Evolutionary conservation across 805 yeast species (phyloP), one percentile per base, ranked within the genome.

Genomic region (Wickerhamiella spandovensis): DNA sequence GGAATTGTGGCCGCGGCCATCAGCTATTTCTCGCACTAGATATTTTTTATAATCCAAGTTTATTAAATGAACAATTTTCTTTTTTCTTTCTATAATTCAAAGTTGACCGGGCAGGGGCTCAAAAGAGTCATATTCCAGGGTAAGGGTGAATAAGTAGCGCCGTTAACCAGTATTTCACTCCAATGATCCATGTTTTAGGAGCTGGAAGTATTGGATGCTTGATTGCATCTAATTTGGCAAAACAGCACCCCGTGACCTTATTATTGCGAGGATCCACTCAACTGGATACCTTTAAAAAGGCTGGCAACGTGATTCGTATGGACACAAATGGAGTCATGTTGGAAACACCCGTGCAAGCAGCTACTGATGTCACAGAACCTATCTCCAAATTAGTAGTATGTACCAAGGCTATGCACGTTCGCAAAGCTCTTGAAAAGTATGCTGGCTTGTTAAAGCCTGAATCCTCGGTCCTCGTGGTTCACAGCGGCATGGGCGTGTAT

Each of bases 401-500:
- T 8, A 87, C 95, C 4, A 90, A 89, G 64, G 78, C 94, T 0
- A 78, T 82, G 53, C 84, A 83, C 58, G 83, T 95, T 0, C 66
- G 71, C 23, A 63, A 64, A 2, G 94, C 97, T 0, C 52, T 89
- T 17, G 61, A 58, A 35, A 82, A 82, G 2, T 70, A 79, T 48
- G 53, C 77, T 21, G 71, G 73, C 1, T 67, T 67, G 49, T 71
- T 90, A 25, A 64, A 67, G 25, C 60, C 67, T 1, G 60, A 67
- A 2, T 73, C 88, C 1, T 79, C 77, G 51, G 63, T 88, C 2
- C 55, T 89, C 44, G 63, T 89, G 22, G 57, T 89, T n/a, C 97
- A 86, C 51, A 86, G 90, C 63, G 98, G 88, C 1, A 72, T 88
- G 71, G 97, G 97, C 9, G 72, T 77, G 43, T 62, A 74, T 7